Evolutionary conservation across 176 grass and related monocot genomes (phyloP), one percentile per base, ranked within the genome.

Genomic region (Avena sativa): DNA sequence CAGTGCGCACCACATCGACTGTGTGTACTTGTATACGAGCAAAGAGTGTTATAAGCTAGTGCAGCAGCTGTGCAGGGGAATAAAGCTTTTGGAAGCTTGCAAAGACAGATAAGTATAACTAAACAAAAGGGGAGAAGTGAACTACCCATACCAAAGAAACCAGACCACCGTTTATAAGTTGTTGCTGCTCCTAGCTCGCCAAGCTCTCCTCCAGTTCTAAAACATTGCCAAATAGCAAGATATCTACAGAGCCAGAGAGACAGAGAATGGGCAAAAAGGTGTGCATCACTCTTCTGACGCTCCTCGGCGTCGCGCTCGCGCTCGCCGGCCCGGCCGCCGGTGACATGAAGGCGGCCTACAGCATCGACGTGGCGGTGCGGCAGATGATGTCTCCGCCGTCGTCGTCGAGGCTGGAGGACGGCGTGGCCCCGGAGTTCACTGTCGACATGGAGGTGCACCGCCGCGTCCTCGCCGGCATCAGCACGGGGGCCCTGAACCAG

Each of bases 401-500:
- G 5, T 55, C 16, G 36, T 52, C 49, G 59, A 30, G 6, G 81
- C 40, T 84, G 28, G 87, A 88, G 81, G 81, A 74, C 16, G 15
- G 40, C 82, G 40, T 75, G 10, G 82, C 21, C 40, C 82, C 51
- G 43, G 84, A 69, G 84, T 17, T 79, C 4, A 34, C 32, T 3
- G 6, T 79, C 15, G 75, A 71, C 1, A 14, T 26, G 19, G 79
- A 82, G 71, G 46, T 83, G 64, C 89, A 78, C 74, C 89, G 89
- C 59, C 83, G 84, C 53, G 23, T 87, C n/a, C 89, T 90, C 28
- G 5, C 49, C 80, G 49, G 64, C 44, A 4, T 23, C 49, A 9
- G 7, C 4, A 0, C 43, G 20, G 48, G 52, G 9, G 36, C 68
- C 7, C 75, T 89, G n/a, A 11, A 67, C 61, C n/a, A 15, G 8